Percentiles rank a stretch among this genome's conserved stretches.
Conservation (phyloP, 768 basidiomycete species). For the Lactifluus pinguis region DNA sequence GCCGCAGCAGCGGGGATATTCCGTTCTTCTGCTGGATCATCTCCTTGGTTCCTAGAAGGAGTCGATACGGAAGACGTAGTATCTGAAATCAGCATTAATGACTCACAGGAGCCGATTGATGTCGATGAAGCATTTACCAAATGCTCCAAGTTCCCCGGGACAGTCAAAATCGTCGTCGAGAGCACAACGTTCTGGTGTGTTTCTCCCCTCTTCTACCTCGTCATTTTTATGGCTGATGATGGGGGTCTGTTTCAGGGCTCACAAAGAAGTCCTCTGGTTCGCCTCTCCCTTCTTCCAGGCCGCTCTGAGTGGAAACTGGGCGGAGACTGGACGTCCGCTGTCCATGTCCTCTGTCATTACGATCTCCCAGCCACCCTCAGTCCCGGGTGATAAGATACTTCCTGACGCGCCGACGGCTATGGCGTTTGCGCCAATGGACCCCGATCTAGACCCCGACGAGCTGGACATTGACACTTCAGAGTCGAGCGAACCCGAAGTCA, state of each 20-base stretch:
- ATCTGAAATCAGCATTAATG: slow-evolving; percentile 58
- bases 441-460: slow-evolving; percentile 40
- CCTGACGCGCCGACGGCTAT: slow-evolving; percentile 42
- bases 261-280: slow-evolving; percentile 86
- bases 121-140: slow-evolving; percentile 73
- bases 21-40: slow-evolving; percentile 61
- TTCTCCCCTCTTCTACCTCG: background rate
- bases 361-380: slow-evolving; percentile 62
- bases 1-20: slow-evolving; percentile 82
- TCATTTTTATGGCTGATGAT: slow-evolving; percentile 6
- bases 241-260: slow-evolving; percentile 46
- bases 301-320: slow-evolving; percentile 85
- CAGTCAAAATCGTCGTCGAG: slow-evolving; percentile 86
- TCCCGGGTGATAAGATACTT: slow-evolving; percentile 41
- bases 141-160: slow-evolving; percentile 63
- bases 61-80: slow-evolving; percentile 58
- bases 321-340: slow-evolving; percentile 72
- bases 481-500: slow-evolving; percentile 19
- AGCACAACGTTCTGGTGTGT: slow-evolving; percentile 84
- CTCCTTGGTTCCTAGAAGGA: slow-evolving; percentile 73
- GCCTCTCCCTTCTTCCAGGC: slow-evolving; percentile 95
- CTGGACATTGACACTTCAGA: slow-evolving; percentile 31
- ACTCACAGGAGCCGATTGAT: slow-evolving; percentile 60
- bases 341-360: slow-evolving; percentile 81
- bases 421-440: slow-evolving; percentile 51